Evolutionary conservation across 2,329 filamentous ascomycete genomes (phyloP), one percentile per base, ranked within the genome.

Genomic region (Curvularia sp.): DNA sequence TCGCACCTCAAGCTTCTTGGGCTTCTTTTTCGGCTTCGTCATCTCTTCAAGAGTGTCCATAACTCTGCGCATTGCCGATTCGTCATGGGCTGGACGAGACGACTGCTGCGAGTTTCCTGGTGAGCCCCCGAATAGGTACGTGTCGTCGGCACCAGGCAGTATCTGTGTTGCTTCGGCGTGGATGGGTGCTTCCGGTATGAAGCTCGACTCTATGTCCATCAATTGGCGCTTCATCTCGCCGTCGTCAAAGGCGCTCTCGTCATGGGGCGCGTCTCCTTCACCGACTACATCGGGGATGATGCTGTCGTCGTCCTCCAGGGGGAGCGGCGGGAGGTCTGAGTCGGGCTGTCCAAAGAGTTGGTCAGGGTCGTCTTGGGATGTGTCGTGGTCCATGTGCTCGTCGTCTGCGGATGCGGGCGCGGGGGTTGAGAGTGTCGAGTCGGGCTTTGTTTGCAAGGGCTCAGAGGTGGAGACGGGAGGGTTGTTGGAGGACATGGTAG

Each of bases 131-230:
- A 79, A 79, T 50, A 82, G 58, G 63, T 80, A 82, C 20, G 80
- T 82, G 60, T 83, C 80, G 67, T 82, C 80, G 10, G 66, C 75
- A 41, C 80, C 80, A 8, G 65, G 43, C 30, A 61, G 63, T 2
- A 60, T 67, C 38, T 72, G 69, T 5, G 66, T 47, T 24, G 65
- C 60, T 20, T 69, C 70, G 9, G 59, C 65, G 22, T 69, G 66
- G 6, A 73, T 63, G 2, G 83, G 83, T 1, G 80, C 77, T 46
- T 87, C 85, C 0, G 85, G 86, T 44, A 88, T 61, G 64, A 88
- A 88, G 67, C 85, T 88, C 3, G 86, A 88, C 70, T 88, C 86
- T 55, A 88, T 81, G 64, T 88, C 86, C 79, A 85, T 82, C 62
- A 88, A 72, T 62, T 84, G 84, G 57, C 82, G 79, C 63, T 82